A percentile compares a stretch with the other conserved stretches of the same genome.
Conservation (phyloP, 805 yeast species). For the Suhomyces tanzawaensis region DNA sequence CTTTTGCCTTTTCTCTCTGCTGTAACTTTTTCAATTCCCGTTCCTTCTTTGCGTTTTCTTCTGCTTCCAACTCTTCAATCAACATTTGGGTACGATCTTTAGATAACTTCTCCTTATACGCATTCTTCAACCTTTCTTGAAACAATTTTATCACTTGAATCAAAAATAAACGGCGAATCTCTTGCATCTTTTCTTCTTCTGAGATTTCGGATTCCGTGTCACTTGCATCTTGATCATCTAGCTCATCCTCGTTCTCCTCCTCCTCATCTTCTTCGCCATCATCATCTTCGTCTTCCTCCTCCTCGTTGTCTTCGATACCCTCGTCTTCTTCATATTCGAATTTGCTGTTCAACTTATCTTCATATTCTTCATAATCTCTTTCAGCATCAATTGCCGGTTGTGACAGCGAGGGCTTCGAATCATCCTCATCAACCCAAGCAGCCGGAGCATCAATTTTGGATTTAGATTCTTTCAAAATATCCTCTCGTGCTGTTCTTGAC, state of each 20-base stretch:
- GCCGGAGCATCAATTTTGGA: slow-evolving; percentile 9
- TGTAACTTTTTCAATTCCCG: slow-evolving; percentile 63
- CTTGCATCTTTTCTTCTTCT: slow-evolving; percentile 66
- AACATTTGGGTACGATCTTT: slow-evolving; percentile 65
- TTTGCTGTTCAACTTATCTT: slow-evolving; percentile 9
- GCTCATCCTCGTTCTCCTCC: slow-evolving; percentile 32
- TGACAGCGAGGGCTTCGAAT: slow-evolving; percentile 5
- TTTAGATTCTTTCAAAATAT: slow-evolving; percentile 16
- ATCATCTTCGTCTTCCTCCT: slow-evolving; percentile 6
- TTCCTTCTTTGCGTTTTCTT: slow-evolving; percentile 60
- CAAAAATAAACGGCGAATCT: slow-evolving; percentile 77
- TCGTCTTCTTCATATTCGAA: slow-evolving; percentile 8
- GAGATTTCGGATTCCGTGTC: slow-evolving; percentile 36
- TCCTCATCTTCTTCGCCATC: slow-evolving; percentile 4
- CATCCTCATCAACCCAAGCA: slow-evolving; percentile 24
- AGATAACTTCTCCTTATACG: slow-evolving; percentile 78
- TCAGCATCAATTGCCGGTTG: background rate
- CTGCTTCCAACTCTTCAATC: slow-evolving; percentile 68
- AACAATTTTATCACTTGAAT: slow-evolving; percentile 76
- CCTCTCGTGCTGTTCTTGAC: slow-evolving; percentile 37
- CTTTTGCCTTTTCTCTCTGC: slow-evolving; percentile 68
- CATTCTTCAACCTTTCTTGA: slow-evolving; percentile 67
- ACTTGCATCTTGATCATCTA: slow-evolving; percentile 39
- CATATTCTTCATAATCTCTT: slow-evolving; percentile 6
- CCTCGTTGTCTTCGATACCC: slow-evolving; percentile 20